A percentile compares a stretch with the other conserved stretches of the same genome.
Conservation (phyloP, 257 asterid species). For the Solanum virginianum region DNA sequence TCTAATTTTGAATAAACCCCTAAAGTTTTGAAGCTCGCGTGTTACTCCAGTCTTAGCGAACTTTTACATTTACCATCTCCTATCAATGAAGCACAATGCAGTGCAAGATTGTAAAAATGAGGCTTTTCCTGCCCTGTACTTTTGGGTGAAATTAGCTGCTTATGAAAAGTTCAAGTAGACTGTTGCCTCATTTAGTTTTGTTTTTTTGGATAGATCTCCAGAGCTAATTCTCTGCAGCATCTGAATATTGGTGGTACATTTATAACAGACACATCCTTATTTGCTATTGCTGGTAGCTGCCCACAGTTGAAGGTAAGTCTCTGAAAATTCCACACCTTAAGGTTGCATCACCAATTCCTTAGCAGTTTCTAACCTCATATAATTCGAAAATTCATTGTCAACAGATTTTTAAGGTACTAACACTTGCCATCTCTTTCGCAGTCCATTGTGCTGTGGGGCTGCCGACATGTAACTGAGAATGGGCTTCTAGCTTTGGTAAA, state of each 20-base stretch:
- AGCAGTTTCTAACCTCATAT: neutral
- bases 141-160: neutral
- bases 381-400: neutral
- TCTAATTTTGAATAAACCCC: neutral
- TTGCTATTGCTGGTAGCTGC: constrained; percentile 66
- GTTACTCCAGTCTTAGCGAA: neutral
- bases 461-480: constrained; percentile 70
- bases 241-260: constrained; percentile 85
- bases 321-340: neutral
- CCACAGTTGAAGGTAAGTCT: constrained; percentile 55
- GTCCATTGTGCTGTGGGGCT: constrained; percentile 83
- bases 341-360: neutral
- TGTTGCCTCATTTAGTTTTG: neutral
- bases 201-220: constrained; percentile 32
- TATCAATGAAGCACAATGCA: neutral
- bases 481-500: constrained; percentile 72
- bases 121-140: neutral
- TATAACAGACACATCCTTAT: constrained; percentile 61
- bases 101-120: neutral
- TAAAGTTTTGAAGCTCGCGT: neutral
- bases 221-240: constrained; percentile 66
- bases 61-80: neutral
- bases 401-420: neutral
- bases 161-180: neutral
- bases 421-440: constrained; percentile 8